Conservation (phyloP, 169 alveolate genomes). For the Eimeria acervulina region DNA sequence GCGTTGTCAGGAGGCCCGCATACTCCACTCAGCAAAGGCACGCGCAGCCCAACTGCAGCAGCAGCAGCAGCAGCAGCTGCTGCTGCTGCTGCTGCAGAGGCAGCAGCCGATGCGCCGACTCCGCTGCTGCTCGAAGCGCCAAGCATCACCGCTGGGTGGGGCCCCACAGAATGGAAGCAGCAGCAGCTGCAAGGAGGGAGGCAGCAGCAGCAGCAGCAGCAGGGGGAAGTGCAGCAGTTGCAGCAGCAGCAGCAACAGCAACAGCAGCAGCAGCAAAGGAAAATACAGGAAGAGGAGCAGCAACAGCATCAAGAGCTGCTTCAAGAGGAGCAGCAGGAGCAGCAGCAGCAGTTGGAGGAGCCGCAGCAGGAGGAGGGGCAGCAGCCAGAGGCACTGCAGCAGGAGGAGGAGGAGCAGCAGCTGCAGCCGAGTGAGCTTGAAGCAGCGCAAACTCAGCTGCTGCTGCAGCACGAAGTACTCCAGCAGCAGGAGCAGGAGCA, state of each 20-base stretch:
- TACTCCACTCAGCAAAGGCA: background rate
- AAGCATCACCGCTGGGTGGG: conserved; percentile 1
- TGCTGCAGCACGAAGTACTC: background rate
- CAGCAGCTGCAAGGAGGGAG: background rate
- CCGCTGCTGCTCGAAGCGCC: conserved; percentile 70
- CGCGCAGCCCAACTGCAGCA: conserved; percentile 20
- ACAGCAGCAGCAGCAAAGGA: background rate
- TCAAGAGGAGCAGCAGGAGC: background rate
- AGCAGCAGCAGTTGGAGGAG: conserved; percentile 12
- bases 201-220: conserved; percentile 24
- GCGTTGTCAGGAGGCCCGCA: background rate
- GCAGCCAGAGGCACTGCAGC: background rate
- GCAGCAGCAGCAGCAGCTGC: conserved; percentile 38
- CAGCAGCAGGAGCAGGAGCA: background rate
- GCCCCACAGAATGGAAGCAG: conserved; percentile 11
- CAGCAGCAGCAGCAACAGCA: background rate
- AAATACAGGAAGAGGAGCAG: background rate
- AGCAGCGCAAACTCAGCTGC: background rate
- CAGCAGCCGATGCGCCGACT: conserved; percentile 51
- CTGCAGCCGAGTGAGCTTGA: background rate
- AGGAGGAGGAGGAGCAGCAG: background rate
- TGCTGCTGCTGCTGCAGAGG: conserved; percentile 66
- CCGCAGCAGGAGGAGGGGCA: background rate
- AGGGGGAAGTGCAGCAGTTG: background rate
- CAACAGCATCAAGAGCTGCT: conserved; percentile 14